A percentile compares a stretch with the other conserved stretches of the same genome.
Evolutionary conservation across 2,329 filamentous ascomycete genomes (phyloP).

Genomic region (Colletotrichum ledebouriae): DNA sequence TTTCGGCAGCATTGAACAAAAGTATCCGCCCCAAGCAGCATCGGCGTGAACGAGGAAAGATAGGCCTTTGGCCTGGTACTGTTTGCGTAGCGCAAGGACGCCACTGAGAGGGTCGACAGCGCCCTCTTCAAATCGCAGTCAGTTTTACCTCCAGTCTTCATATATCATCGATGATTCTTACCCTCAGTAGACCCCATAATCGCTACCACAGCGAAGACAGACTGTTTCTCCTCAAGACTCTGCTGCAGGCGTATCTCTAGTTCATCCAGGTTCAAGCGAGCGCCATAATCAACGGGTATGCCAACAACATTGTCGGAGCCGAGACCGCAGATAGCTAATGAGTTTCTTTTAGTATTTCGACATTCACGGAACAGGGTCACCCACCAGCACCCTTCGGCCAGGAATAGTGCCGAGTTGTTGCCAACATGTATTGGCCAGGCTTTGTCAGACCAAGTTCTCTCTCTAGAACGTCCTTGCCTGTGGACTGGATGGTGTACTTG

Average conservation of each 20-base stretch:
- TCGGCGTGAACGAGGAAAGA: slow-evolving; percentile 62
- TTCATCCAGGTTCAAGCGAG: slow-evolving; percentile 53
- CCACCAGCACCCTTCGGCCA: slow-evolving; percentile 63
- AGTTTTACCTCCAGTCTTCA: background rate
- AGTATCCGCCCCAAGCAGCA: slow-evolving; percentile 65
- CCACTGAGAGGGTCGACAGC: slow-evolving; percentile 57
- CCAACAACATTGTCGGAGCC: slow-evolving; percentile 57
- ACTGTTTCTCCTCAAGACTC: slow-evolving; percentile 47
- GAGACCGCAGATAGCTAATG: slow-evolving; percentile 58
- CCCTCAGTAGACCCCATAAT: slow-evolving; percentile 63
- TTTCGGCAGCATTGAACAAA: slow-evolving; percentile 58
- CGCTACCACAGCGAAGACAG: slow-evolving; percentile 59
- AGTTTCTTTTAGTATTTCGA: background rate
- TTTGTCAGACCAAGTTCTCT: slow-evolving; percentile 49
- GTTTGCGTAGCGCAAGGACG: slow-evolving; percentile 55
- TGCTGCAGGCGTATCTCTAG: slow-evolving; percentile 51
- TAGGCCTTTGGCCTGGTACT: slow-evolving; percentile 56
- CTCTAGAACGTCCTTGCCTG: slow-evolving; percentile 55
- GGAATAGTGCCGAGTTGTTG: slow-evolving; percentile 61
- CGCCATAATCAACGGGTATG: slow-evolving; percentile 56
- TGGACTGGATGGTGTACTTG: slow-evolving; percentile 58
- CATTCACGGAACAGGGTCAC: slow-evolving; percentile 26
- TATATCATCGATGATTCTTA: slow-evolving; percentile 14
- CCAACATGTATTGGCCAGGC: slow-evolving; percentile 53
- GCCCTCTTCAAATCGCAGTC: slow-evolving; percentile 50